Evolutionary conservation across 73 alveolate genomes (phyloP).

Genomic region (Paramecium sexaurelia): DNA sequence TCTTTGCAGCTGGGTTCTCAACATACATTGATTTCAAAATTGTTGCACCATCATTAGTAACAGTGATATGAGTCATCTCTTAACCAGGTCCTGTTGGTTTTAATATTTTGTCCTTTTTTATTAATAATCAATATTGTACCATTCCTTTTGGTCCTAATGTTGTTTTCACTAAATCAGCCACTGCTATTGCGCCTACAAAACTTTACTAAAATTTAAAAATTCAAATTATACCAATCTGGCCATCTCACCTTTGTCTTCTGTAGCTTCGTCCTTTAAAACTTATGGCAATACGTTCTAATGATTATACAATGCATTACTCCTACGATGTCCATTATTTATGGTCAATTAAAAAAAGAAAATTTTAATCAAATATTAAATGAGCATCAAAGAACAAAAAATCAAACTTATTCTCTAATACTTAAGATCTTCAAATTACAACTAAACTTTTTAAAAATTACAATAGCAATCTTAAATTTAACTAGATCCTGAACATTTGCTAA

Average conservation of each 20-base stretch:
- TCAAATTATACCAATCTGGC: slow-evolving; percentile 80
- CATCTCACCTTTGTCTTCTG: slow-evolving; percentile 86
- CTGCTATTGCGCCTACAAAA: slow-evolving; percentile 98
- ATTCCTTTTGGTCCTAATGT: slow-evolving; percentile 99
- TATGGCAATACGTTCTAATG: slow-evolving; percentile 83
- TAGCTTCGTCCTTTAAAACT: slow-evolving; percentile 83
- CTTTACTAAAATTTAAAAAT: slow-evolving; percentile 66
- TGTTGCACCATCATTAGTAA: slow-evolving; percentile 98
- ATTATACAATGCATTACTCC: slow-evolving; percentile 40
- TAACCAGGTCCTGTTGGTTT: slow-evolving; percentile 89
- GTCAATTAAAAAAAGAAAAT: slow-evolving; percentile 33
- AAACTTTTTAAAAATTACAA: neutral
- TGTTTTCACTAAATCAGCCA: slow-evolving; percentile 97
- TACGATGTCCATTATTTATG: slow-evolving; percentile 74
- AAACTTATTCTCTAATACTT: neutral
- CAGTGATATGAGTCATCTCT: slow-evolving; percentile 85
- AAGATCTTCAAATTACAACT: neutral
- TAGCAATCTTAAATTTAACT: neutral
- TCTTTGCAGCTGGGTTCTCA: slow-evolving; percentile 99
- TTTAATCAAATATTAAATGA: slow-evolving; percentile 22
- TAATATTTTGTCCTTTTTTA: slow-evolving; percentile 83
- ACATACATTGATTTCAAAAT: slow-evolving; percentile 92
- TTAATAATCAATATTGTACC: slow-evolving; percentile 60
- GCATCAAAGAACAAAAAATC: neutral
- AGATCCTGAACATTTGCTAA: neutral